Evolutionary conservation across 2,329 filamentous ascomycete genomes (phyloP).

Genomic region (Xylaria sp.): DNA sequence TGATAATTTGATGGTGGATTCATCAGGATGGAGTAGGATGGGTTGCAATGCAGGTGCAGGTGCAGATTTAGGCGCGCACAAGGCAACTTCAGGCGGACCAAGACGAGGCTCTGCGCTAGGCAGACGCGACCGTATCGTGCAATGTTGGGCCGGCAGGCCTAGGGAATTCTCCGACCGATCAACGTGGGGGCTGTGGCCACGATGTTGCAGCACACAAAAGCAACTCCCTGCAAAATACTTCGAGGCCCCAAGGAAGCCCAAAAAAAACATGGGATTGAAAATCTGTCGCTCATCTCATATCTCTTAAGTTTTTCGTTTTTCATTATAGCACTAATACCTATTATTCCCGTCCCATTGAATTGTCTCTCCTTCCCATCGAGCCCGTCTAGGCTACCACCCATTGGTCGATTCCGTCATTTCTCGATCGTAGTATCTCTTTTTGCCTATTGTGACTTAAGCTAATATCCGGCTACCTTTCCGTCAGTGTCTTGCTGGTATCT

Average conservation of each 20-base stretch:
- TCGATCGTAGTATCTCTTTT: neutral
- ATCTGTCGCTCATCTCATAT: constrained; percentile 2
- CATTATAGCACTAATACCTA: constrained; percentile 1
- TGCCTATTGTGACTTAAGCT: neutral
- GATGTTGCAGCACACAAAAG: constrained; percentile 7
- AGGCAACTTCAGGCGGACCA: constrained; percentile 30
- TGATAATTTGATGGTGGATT: constrained; percentile 12
- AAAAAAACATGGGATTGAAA: constrained; percentile 5
- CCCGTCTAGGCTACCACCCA: neutral
- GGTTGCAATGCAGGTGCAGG: constrained; percentile 27
- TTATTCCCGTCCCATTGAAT: neutral
- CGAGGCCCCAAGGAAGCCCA: neutral
- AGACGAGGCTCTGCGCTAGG: constrained; percentile 29
- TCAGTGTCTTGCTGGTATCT: neutral
- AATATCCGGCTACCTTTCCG: neutral
- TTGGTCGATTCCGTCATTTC: neutral
- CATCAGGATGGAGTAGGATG: neutral
- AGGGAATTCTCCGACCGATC: constrained; percentile 3
- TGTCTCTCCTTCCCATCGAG: neutral
- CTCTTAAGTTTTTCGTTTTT: neutral
- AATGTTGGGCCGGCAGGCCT: neutral
- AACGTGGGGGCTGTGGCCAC: constrained; percentile 10
- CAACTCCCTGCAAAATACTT: constrained; percentile 12
- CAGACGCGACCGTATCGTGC: constrained; percentile 24
- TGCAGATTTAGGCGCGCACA: constrained; percentile 16